These are phyloP conservation scores for Phytopythium vexans DNA, from an alignment of 352 stramenopile species.

Conservation along the genomic window DNA sequence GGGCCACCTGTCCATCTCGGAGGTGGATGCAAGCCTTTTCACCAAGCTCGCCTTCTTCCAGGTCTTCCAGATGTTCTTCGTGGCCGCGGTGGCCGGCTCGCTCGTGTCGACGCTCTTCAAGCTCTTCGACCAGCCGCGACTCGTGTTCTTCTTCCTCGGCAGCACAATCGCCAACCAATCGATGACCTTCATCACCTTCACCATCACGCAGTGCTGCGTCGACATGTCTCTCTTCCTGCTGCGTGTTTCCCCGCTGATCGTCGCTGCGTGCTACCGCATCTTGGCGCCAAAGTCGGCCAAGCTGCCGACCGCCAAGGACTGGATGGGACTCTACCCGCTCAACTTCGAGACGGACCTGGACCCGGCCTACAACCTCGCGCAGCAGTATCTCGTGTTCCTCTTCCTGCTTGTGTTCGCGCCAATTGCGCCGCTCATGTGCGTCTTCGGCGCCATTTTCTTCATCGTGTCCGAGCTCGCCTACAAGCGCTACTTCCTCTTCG, in stretches of 20 bases:
- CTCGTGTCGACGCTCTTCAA: constrained; percentile 54
- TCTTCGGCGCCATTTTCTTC: constrained; percentile 66
- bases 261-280: constrained; percentile 37
- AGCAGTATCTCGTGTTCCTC: constrained; percentile 74
- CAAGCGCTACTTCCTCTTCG: constrained; percentile 64
- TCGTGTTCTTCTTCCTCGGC: constrained; percentile 68
- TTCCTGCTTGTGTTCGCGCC: constrained; percentile 69
- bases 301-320: constrained; percentile 37
- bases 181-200: constrained; percentile 81
- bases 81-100: constrained; percentile 63
- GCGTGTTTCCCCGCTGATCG: constrained; percentile 43
- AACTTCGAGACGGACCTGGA: constrained; percentile 56
- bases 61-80: constrained; percentile 83
- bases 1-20: constrained; percentile 61
- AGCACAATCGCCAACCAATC: constrained; percentile 71
- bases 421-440: constrained; percentile 68
- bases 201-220: constrained; percentile 69
- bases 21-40: constrained; percentile 69
- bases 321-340: constrained; percentile 52
- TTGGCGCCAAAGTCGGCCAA: constrained; percentile 54
- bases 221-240: constrained; percentile 60
- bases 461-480: constrained; percentile 64
- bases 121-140: constrained; percentile 59
- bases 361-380: constrained; percentile 48
- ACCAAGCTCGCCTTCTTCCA: constrained; percentile 77